Evolutionary conservation across 2,329 filamentous ascomycete species (phyloP), one percentile per base, ranked within the genome.

Genomic region (Teratosphaeria pseudoeucalypti): DNA sequence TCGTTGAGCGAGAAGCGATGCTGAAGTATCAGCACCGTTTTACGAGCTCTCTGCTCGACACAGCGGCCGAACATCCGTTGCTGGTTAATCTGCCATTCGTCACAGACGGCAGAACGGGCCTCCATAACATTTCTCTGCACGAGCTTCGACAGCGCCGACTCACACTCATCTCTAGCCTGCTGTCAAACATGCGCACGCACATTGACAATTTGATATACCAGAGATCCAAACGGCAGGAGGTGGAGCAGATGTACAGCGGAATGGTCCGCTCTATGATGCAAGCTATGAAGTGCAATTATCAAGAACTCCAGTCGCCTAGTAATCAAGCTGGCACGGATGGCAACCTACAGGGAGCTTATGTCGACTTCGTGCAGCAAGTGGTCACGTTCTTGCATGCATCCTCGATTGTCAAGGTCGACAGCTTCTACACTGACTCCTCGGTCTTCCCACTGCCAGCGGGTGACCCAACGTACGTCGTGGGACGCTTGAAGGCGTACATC

Each of bases 381-480:
- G 78, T 87, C 2, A 78, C 80, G 23, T 81, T 81, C 61, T 23
- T 55, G 64, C 80, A 86, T 63, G 81, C 80, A 0, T 75, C 77
- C 34, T 80, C 84, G 19, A 83, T 85, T 34, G 79, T 77, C 62
- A 75, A 77, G 0, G 75, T 86, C 16, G 78, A 85, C 58, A 69
- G 73, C 0, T 86, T 85, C 74, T 86, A 85, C 70, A 84, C 79
- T 1, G 80, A 85, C 63, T 82, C 83, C 1, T 73, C 76, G 1
- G 76, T 78, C 0, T 87, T 87, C 67, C 84, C 84, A 2, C 73
- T 86, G 4, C 84, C 84, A 6, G 76, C 77, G 2, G 75, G 73
- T 1, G 84, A 87, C 66, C 84, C 84, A 1, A 81, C 77, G 0
- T 87, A 86, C 67, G 82, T 87, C 27, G 79, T 85, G 4, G 83